Evolutionary conservation across 352 stramenopile genomes (phyloP).

Genomic region (Pythium monospermum): DNA sequence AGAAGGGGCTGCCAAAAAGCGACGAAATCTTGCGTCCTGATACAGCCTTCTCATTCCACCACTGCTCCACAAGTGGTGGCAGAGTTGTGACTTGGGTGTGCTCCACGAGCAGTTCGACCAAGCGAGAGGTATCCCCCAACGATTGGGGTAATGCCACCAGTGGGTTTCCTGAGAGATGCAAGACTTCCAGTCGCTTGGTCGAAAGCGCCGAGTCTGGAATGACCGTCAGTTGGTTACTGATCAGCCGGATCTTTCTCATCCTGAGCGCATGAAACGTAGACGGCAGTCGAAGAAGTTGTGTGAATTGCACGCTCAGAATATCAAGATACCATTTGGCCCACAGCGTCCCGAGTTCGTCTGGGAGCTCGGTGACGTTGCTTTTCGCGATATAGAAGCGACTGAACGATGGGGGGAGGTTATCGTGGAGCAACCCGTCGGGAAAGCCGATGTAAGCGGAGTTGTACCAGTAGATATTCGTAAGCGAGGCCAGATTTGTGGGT

Average conservation of each 20-base stretch:
- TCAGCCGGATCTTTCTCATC: constrained; percentile 6
- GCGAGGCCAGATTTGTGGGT: constrained; percentile 1
- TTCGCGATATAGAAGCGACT: constrained; percentile 7
- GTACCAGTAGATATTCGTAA: constrained; percentile 11
- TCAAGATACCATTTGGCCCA: constrained; percentile 7
- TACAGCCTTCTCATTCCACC: not conserved
- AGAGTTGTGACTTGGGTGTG: too few relatives aligned
- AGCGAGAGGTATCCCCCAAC: constrained; percentile 1
- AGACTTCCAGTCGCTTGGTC: not conserved
- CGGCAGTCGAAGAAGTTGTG: constrained; percentile 3
- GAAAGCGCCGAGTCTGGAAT: constrained; percentile 5
- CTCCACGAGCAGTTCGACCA: constrained; percentile 7
- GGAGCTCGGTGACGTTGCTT: constrained; percentile 15
- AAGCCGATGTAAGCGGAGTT: constrained; percentile 1
- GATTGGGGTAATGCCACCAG: not conserved
- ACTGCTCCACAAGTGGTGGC: constrained; percentile 1
- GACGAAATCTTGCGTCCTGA: not conserved
- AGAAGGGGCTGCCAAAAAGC: constrained; percentile 7
- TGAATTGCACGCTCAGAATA: constrained; percentile 16
- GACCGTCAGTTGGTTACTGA: constrained; percentile 9
- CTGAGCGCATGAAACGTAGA: constrained; percentile 1
- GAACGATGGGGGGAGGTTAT: constrained; percentile 6
- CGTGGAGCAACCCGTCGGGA: constrained; percentile 4
- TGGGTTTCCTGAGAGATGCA: constrained; percentile 13
- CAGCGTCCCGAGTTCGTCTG: constrained; percentile 8